Conservation (phyloP, 2,329 filamentous ascomycete genomes). For the Pseudocercospora crystallina region DNA sequence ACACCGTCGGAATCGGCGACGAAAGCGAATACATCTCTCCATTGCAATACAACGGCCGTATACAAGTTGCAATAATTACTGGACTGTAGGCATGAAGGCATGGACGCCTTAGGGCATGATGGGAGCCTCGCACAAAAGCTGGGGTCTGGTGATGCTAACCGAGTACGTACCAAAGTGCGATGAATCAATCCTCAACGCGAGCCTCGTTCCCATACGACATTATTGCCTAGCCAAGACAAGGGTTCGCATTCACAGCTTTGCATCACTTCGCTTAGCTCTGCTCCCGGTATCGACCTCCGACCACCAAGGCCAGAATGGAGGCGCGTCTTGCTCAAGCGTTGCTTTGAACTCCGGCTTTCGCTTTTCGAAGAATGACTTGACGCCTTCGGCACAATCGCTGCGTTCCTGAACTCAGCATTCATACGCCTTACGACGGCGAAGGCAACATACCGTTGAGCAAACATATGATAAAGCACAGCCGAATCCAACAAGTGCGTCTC, state of each 20-base stretch:
- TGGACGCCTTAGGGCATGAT: no score
- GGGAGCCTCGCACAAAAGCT: no score
- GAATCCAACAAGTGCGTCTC: slow-evolving; percentile 15
- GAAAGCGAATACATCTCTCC: no score
- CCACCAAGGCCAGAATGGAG: slow-evolving; percentile 16
- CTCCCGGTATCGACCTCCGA: slow-evolving; percentile 4
- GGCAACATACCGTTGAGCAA: not conserved
- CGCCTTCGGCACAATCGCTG: slow-evolving; percentile 4
- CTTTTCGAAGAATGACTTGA: slow-evolving; percentile 17
- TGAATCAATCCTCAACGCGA: no score
- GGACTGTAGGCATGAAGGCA: no score
- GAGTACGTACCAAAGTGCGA: no score
- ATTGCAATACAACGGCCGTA: no score
- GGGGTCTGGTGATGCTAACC: no score
- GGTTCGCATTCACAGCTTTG: not conserved
- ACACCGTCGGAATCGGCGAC: no score
- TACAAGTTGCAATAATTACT: no score
- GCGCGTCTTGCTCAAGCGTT: slow-evolving; percentile 16
- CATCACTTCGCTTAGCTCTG: not conserved
- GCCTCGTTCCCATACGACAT: no score
- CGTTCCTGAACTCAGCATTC: not conserved
- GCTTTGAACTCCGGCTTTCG: slow-evolving; percentile 11
- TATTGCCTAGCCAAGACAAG: no score
- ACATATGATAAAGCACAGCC: slow-evolving; percentile 5
- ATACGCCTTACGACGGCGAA: not conserved